Conservation (phyloP, 768 basidiomycete genomes). For the Trametes cingulata region DNA sequence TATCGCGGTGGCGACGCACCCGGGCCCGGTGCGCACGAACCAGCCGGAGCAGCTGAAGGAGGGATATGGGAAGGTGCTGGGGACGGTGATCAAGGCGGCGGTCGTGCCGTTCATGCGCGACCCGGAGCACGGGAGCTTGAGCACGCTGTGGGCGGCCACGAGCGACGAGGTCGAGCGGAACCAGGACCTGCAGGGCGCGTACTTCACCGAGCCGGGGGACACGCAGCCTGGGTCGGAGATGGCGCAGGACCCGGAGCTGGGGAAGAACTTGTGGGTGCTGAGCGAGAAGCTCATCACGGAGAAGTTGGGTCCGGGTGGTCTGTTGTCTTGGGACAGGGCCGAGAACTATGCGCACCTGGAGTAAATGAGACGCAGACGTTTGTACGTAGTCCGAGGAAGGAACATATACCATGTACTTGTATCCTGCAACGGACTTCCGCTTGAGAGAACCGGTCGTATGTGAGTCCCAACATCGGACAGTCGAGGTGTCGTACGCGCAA, state of each 20-base stretch:
- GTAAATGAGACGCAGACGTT: too few relatives aligned
- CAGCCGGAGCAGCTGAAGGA: slow-evolving; percentile 33
- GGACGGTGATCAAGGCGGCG: slow-evolving; percentile 25
- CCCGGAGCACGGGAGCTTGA: slow-evolving; percentile 29
- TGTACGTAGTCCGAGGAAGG: too few relatives aligned
- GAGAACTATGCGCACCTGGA: too few relatives aligned
- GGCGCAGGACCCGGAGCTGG: slow-evolving; percentile 28
- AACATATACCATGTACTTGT: too few relatives aligned
- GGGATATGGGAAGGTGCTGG: slow-evolving; percentile 26
- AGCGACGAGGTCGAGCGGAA: slow-evolving; percentile 27
- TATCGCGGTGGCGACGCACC: slow-evolving; percentile 28
- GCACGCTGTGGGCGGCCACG: slow-evolving; percentile 35
- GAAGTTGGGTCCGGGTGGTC: slow-evolving; percentile 25
- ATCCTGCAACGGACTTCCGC: too few relatives aligned
- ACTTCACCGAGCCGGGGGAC: slow-evolving; percentile 28
- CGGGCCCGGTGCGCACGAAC: slow-evolving; percentile 30
- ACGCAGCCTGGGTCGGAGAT: slow-evolving; percentile 21
- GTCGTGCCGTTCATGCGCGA: slow-evolving; percentile 31
- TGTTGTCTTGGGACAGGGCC: slow-evolving; percentile 24
- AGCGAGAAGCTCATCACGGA: slow-evolving; percentile 31
- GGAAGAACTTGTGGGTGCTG: slow-evolving; percentile 33
- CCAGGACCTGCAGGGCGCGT: slow-evolving; percentile 23
- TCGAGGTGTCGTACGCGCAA: too few relatives aligned
- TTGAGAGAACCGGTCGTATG: too few relatives aligned
- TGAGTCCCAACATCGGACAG: too few relatives aligned